Base-by-base conservation (phyloP, 371 early-diverging fungal species). In the Sporodiniella umbellata region DNA sequence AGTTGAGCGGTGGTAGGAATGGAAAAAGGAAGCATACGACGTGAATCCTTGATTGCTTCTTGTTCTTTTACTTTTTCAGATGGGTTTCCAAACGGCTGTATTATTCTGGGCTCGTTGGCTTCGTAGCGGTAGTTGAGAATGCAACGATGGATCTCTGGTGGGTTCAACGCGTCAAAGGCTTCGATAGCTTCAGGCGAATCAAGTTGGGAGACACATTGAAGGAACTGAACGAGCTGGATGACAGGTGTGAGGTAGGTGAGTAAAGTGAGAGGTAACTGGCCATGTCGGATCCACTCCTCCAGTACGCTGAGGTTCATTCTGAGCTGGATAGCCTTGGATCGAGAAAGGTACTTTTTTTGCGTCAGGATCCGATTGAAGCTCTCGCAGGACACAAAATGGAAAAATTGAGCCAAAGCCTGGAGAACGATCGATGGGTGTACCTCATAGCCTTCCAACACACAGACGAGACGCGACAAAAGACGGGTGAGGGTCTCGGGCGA, bases 111-210 rank as follows among this genome's bases (percentile, higher is more conserved):
- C 60, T 96, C 96, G 19, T 86, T 84, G 22, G 90, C 85, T 44
- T 96, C 96, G 58, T 92, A 96, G 18, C 88, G 78, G 58, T 96
- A 96, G 24, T 70, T 73, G n/a, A 77, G 73, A 25, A 90, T 80
- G n/a, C 83, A 85, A 3, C 85, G 75, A 51, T 81, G 80, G 25
- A 90, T 72, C 56, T 93, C 93, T 30, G 84, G 54, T 7, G 81
- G 60, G 48, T 88, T 92, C 3, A 92, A 58, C 10, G 72, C 26
- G 43, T 82, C 79, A 25, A 89, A 73, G 39, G 75, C 73, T 40
- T 80, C 70, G n/a, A 83, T 77, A 2, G 89, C 85, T 49, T 89
- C 87, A 12, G 91, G 70, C 17, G 86, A 83, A 0, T 66, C 63
- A 3, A 89, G 64, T 28, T 85, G 80, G 4, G 92, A 83, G 19